Evolutionary conservation across 495 filamentous ascomycete genomes (phyloP), one percentile per base, ranked within the genome.

Genomic region (Penicillium silybi): DNA sequence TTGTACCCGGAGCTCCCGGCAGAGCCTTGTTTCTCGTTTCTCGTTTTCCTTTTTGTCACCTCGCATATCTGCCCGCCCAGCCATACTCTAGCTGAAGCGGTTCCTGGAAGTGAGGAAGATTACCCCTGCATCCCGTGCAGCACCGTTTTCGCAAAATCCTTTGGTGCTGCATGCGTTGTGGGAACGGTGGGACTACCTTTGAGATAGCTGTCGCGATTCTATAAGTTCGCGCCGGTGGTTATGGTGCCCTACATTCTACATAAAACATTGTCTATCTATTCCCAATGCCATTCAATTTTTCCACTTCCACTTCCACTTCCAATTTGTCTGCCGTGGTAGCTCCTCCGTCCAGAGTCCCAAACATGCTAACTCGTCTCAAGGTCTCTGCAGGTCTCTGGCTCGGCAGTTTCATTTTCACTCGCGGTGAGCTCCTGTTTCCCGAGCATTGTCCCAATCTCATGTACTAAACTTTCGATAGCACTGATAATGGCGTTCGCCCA

Each of bases 61-160:
- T 92, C 89, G 79, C 78, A 87, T 86, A 88, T 87, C 92, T 97
- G 91, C 92, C 89, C 92, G 90, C 82, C 82, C 89, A 91, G 90
- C 80, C 80, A 70, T 68, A 48, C 68, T 62, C 71, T 84, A 84
- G 80, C 89, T 92, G 88, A 84, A 80, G 84, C 90, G 91, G 89
- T 96, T 96, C 91, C 90, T 95, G 88, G 81, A 90, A 85, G 74
- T 78, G 91, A 96, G 92, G 92, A 80, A 97, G 89, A 97, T 86
- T 79, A 85, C 87, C 90, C 87, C 83, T 85, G 81, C 82, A 82
- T 79, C 80, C 73, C 79, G 76, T 71, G 67, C 80, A 80, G 80
- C 69, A 56, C 76, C 82, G 78, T 70, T 87, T 90, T 89, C 85
- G 85, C 87, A 89, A 65, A 83, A 81, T 82, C 64, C 63, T 67